phyloP scores from a whole-genome alignment of 129 eudicot species.

The Escallonia rubra region DNA sequence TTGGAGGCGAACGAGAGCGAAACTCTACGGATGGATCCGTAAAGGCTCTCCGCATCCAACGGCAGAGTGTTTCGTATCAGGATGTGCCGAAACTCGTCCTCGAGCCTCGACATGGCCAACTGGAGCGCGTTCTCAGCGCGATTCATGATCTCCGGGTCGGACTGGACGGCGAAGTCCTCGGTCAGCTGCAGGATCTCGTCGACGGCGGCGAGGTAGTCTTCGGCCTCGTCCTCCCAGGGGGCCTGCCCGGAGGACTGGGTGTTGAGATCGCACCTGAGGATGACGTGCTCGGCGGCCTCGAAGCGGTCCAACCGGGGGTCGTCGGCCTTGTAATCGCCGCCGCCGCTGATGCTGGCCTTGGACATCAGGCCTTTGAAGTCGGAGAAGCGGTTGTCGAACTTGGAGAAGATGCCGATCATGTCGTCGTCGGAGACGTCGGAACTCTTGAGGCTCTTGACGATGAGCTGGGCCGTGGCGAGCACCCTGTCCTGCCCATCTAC shows the following conservation, averaged over 20 bases:
- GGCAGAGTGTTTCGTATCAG: slow-evolving; percentile 48
- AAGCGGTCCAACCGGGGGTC: slow-evolving; percentile 4
- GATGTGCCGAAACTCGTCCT: slow-evolving; percentile 63
- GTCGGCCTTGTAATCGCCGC: background rate
- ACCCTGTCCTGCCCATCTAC: slow-evolving; percentile 41
- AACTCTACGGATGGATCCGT: slow-evolving; percentile 40
- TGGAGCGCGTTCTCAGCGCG: slow-evolving; percentile 72
- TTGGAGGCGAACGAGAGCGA: slow-evolving; percentile 29
- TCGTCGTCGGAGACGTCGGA: slow-evolving; percentile 39
- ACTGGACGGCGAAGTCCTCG: slow-evolving; percentile 23
- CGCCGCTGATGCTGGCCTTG: background rate
- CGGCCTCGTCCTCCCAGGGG: slow-evolving; percentile 11
- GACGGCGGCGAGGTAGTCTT: slow-evolving; percentile 51
- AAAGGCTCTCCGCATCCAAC: slow-evolving; percentile 47
- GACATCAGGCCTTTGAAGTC: slow-evolving; percentile 22
- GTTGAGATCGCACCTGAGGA: slow-evolving; percentile 16
- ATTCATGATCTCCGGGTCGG: slow-evolving; percentile 25
- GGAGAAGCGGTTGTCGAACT: slow-evolving; percentile 49
- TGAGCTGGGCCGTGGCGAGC: slow-evolving; percentile 47
- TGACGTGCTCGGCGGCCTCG: slow-evolving; percentile 34
- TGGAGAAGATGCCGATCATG: slow-evolving; percentile 40
- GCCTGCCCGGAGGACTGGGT: slow-evolving; percentile 10
- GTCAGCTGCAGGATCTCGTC: slow-evolving; percentile 47
- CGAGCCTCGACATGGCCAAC: slow-evolving; percentile 63
- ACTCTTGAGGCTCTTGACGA: slow-evolving; percentile 34